These are phyloP conservation scores for Rhodotorula sp. DNA, from an alignment of 1,284 basidiomycete species.

Conservation along the genomic window DNA sequence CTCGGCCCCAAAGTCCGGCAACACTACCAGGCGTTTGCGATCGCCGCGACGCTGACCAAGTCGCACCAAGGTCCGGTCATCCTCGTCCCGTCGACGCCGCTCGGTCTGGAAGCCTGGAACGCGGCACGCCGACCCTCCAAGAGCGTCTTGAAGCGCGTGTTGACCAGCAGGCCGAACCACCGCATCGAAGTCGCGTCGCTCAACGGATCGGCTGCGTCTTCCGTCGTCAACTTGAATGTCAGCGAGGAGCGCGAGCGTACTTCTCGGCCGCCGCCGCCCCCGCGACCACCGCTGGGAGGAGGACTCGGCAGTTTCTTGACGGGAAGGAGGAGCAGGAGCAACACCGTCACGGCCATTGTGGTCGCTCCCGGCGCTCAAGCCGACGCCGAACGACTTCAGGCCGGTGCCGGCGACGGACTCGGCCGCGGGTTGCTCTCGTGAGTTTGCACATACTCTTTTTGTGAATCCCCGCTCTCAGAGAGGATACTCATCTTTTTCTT, in stretches of 20 bases:
- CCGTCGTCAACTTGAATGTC: slow-evolving; percentile 17
- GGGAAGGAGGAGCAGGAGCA: slow-evolving; percentile 20
- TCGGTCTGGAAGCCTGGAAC: slow-evolving; percentile 33
- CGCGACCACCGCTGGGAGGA: background rate
- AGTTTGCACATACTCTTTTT: background rate
- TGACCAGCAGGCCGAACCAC: background rate
- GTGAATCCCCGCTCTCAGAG: no score
- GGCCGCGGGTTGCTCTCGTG: slow-evolving; percentile 24
- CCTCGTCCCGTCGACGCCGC: slow-evolving; percentile 10
- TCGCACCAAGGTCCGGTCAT: slow-evolving; percentile 10
- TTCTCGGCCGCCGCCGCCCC: background rate
- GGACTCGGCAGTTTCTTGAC: slow-evolving; percentile 1
- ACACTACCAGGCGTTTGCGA: slow-evolving; percentile 29
- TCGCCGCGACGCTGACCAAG: slow-evolving; percentile 24
- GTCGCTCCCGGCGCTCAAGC: slow-evolving; percentile 4
- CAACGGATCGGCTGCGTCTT: slow-evolving; percentile 4
- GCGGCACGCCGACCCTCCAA: slow-evolving; percentile 23
- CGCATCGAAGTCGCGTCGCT: background rate
- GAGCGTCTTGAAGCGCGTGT: slow-evolving; percentile 21
- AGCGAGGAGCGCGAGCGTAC: no score
- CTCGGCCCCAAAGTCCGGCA: slow-evolving; percentile 13
- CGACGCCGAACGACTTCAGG: slow-evolving; percentile 12
- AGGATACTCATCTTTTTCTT: no score
- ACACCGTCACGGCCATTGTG: slow-evolving; percentile 4
- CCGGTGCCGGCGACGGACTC: slow-evolving; percentile 21